Evolutionary conservation across 306 rosid genomes (phyloP).

Genomic region (Vachellia pachyceras): DNA sequence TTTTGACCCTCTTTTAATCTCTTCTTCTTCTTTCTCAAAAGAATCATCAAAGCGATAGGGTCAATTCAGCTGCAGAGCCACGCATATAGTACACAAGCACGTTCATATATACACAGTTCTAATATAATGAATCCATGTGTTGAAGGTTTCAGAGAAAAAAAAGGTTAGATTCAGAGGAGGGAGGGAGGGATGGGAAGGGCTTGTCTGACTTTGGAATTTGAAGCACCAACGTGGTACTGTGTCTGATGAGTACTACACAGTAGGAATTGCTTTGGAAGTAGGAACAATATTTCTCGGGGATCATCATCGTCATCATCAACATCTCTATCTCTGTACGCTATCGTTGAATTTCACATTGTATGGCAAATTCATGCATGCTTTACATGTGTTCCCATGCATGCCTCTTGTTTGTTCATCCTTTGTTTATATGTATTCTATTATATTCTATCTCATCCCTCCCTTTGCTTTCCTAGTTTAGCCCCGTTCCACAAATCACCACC

Average conservation of each 20-base stretch:
- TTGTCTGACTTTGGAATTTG: slow-evolving; percentile 1
- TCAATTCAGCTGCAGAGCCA: neutral
- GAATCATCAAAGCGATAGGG: neutral
- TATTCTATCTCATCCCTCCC: neutral
- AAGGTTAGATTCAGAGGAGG: neutral
- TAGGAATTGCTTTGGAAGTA: neutral
- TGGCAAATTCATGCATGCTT: neutral
- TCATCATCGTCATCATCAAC: too few relatives aligned
- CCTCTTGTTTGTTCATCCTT: too few relatives aligned
- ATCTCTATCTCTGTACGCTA: neutral
- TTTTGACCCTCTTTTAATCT: neutral
- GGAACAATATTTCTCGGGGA: neutral
- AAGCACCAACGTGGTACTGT: neutral
- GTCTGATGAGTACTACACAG: neutral
- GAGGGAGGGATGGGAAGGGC: neutral
- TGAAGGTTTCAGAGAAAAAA: neutral
- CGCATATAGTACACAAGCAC: neutral
- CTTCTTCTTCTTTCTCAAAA: neutral
- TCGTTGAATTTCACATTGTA: neutral
- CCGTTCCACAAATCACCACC: too few relatives aligned
- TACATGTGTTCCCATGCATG: neutral
- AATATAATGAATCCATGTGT: neutral
- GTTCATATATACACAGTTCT: neutral
- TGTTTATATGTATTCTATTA: neutral
- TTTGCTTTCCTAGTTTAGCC: too few relatives aligned